Percentiles rank a stretch among this genome's conserved stretches.
phyloP scores from a whole-genome alignment of 768 basidiomycete species.

The Coprinopsis sp. region DNA sequence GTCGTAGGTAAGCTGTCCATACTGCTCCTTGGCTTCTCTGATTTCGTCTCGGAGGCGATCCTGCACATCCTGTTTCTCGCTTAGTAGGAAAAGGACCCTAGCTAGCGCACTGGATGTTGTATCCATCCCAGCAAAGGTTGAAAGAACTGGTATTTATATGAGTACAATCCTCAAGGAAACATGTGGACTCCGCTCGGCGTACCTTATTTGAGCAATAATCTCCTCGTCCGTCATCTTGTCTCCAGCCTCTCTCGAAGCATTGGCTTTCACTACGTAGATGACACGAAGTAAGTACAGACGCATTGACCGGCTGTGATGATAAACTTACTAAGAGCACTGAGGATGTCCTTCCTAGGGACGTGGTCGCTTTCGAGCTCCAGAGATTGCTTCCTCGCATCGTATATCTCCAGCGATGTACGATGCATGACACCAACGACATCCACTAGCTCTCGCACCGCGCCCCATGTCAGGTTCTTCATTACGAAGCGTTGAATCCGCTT shows the following conservation, averaged over 20 bases:
- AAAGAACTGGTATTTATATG: constrained; percentile 15
- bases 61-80: constrained; percentile 17
- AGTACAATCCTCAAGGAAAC: not conserved
- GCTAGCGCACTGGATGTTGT: constrained; percentile 20
- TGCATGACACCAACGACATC: constrained; percentile 34
- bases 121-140: constrained; percentile 22
- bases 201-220: constrained; percentile 32
- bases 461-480: constrained; percentile 10
- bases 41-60: constrained; percentile 20
- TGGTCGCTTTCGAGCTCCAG: not conserved
- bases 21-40: constrained; percentile 19
- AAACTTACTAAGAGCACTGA: constrained; percentile 11
- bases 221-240: constrained; percentile 33
- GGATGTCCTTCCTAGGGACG: constrained; percentile 11
- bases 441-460: constrained; percentile 25
- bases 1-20: constrained; percentile 31
- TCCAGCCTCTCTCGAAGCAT: constrained; percentile 27
- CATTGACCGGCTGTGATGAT: not conserved
- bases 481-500: not conserved
- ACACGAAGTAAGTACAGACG: not conserved
- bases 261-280: constrained; percentile 26
- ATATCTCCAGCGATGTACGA: constrained; percentile 26
- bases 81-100: constrained; percentile 16
- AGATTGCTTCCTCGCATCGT: constrained; percentile 2
- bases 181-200: too few relatives aligned